Percentiles rank a stretch among this genome's conserved stretches.
phyloP scores from a whole-genome alignment of 163 green algal species.

The Scenedesmus sp. region DNA sequence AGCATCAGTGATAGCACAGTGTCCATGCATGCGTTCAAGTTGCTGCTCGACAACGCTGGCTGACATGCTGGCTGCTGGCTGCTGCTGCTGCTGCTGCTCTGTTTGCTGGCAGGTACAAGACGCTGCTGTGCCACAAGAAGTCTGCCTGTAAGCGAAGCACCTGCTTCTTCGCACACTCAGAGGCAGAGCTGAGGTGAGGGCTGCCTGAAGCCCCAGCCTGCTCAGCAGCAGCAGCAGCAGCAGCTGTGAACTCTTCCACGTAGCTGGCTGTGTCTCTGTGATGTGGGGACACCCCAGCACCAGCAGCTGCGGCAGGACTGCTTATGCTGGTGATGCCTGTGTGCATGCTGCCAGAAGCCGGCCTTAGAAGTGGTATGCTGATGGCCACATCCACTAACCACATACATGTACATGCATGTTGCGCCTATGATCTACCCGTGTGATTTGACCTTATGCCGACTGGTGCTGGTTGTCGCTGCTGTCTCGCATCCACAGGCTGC shows the following conservation, averaged over 20 bases:
- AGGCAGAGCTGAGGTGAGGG: background rate
- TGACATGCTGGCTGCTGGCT: background rate
- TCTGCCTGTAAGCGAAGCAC: constrained; percentile 79
- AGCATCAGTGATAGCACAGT: too few species aligned
- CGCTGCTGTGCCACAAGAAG: constrained; percentile 90
- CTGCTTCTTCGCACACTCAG: constrained; percentile 50
- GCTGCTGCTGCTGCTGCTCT: constrained; percentile 21
- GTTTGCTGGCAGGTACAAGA: constrained; percentile 77
- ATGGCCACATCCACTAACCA: too few species aligned
- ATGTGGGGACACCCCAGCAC: too few species aligned
- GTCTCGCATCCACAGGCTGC: background rate
- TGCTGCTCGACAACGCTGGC: background rate
- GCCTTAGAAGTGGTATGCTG: too few species aligned
- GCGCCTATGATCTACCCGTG: background rate
- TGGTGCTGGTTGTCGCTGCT: background rate
- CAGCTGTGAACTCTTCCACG: background rate
- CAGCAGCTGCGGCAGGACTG: background rate
- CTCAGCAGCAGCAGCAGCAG: background rate
- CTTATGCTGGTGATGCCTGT: too few species aligned
- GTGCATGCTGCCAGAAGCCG: too few species aligned
- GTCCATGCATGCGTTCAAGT: background rate
- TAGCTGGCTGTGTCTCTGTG: too few species aligned
- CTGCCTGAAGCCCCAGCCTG: background rate
- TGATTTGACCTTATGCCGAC: background rate
- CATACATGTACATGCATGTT: too few species aligned